phyloP scores from a whole-genome alignment of 2,329 filamentous ascomycete species.

The Aspergillus ruber region DNA sequence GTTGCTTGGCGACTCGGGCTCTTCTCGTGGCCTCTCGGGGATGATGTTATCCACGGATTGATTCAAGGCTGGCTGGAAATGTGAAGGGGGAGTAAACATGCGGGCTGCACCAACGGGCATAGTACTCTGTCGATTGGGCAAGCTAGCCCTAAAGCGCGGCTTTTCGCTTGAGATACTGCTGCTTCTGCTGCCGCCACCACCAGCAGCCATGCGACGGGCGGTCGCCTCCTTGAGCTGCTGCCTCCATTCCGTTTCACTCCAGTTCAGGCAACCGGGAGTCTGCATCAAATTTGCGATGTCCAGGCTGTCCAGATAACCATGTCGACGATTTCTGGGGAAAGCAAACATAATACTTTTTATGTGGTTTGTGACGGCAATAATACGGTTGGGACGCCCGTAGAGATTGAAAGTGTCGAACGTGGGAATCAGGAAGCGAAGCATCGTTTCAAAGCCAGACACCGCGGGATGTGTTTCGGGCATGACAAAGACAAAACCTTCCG shows the following conservation, averaged over 20 bases:
- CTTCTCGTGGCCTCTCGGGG: conserved; percentile 19
- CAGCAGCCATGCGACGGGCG: conserved; percentile 40
- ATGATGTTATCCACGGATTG: conserved; percentile 32
- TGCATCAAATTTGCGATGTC: conserved; percentile 78
- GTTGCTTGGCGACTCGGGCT: conserved; percentile 12
- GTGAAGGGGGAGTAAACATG: conserved; percentile 14
- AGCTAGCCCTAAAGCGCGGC: conserved; percentile 31
- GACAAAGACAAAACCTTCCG: conserved; percentile 93
- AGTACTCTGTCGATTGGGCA: conserved; percentile 29
- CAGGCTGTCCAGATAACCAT: conserved; percentile 82
- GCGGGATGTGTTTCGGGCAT: conserved; percentile 95
- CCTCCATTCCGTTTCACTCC: conserved; percentile 87
- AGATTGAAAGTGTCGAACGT: conserved; percentile 88
- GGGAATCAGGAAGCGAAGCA: conserved; percentile 86
- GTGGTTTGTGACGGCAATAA: conserved; percentile 83
- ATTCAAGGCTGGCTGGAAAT: conserved; percentile 23
- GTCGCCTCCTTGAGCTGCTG: conserved; percentile 84
- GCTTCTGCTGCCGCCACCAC: conserved; percentile 34
- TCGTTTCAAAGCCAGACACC: conserved; percentile 89
- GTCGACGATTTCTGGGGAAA: conserved; percentile 80
- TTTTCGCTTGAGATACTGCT: conserved; percentile 55
- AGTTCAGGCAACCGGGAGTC: conserved; percentile 66
- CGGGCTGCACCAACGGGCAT: conserved; percentile 26
- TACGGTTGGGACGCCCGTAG: conserved; percentile 79
- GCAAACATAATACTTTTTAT: conserved; percentile 93